Conservation (phyloP, 441 rosid species). For the Arabidopsis hybrid region DNA sequence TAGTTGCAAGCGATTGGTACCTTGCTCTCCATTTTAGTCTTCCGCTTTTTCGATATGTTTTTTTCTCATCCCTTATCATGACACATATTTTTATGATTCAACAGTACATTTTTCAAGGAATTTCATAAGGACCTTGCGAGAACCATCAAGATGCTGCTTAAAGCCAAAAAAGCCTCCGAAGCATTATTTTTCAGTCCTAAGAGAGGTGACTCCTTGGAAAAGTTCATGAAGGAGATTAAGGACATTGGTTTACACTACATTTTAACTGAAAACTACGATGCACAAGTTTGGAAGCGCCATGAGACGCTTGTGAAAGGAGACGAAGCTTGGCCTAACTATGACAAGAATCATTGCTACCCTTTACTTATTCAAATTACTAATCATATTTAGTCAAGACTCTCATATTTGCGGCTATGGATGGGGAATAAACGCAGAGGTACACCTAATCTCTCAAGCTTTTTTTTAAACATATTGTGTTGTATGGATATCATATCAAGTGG, state of each 20-base stretch:
- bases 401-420: slow-evolving; percentile 25
- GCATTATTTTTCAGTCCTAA: slow-evolving; percentile 81
- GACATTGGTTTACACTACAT: slow-evolving; percentile 54
- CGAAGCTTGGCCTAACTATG: slow-evolving; percentile 71
- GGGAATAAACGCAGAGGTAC: slow-evolving; percentile 34
- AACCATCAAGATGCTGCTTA: slow-evolving; percentile 60
- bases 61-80: slow-evolving; percentile 32
- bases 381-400: slow-evolving; percentile 38
- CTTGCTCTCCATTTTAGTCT: slow-evolving; percentile 26
- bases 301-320: slow-evolving; percentile 61
- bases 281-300: slow-evolving; percentile 75
- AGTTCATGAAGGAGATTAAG: slow-evolving; percentile 60
- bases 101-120: slow-evolving; percentile 92
- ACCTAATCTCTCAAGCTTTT: slow-evolving; percentile 40
- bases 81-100: slow-evolving; percentile 28
- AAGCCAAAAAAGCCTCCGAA: slow-evolving; percentile 58
- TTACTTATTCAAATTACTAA: slow-evolving; percentile 65
- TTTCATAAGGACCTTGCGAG: slow-evolving; percentile 76
- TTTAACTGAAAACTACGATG: slow-evolving; percentile 65
- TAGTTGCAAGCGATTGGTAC: slow-evolving; percentile 93
- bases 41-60: slow-evolving; percentile 19
- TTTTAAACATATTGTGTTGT: slow-evolving; percentile 34
- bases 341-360: slow-evolving; percentile 77
- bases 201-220: slow-evolving; percentile 84
- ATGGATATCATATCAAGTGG: slow-evolving; percentile 42